These are phyloP conservation scores for Phytophthora capsici DNA, from an alignment of 352 stramenopile species.

Conservation along the genomic window DNA sequence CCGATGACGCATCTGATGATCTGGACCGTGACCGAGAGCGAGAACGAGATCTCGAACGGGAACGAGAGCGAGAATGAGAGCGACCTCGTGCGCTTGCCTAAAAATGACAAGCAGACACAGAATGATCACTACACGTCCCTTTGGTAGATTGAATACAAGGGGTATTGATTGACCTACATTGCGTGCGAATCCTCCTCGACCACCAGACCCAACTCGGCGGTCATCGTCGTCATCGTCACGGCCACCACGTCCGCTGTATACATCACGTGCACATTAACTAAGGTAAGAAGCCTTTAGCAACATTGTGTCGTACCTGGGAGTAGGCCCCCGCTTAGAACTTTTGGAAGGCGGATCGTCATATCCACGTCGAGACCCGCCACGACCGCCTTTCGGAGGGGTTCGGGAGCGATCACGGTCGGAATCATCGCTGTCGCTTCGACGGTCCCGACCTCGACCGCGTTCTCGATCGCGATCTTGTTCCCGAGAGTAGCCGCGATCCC, in stretches of 20 bases:
- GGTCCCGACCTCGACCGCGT: slow-evolving; percentile 22
- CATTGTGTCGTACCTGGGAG: slow-evolving; percentile 1
- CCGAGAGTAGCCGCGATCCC: slow-evolving; percentile 41
- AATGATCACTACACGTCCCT: slow-evolving; percentile 7
- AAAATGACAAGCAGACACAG: slow-evolving; percentile 5
- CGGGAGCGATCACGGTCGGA: slow-evolving; percentile 41
- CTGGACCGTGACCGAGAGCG: slow-evolving; percentile 55
- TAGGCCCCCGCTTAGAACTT: slow-evolving; percentile 39
- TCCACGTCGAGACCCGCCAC: slow-evolving; percentile 24
- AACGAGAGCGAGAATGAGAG: slow-evolving; percentile 50
- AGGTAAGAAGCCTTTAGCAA: background rate
- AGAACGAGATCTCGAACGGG: slow-evolving; percentile 55
- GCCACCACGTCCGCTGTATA: slow-evolving; percentile 33
- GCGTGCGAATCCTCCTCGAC: slow-evolving; percentile 33
- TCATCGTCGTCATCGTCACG: slow-evolving; percentile 68
- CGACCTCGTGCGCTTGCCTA: slow-evolving; percentile 48
- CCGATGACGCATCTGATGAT: slow-evolving; percentile 74
- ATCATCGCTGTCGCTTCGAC: slow-evolving; percentile 30
- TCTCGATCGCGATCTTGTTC: slow-evolving; percentile 44
- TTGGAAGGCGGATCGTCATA: slow-evolving; percentile 43
- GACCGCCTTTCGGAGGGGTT: slow-evolving; percentile 33
- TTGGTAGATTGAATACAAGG: no score
- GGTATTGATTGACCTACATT: slow-evolving; percentile 40
- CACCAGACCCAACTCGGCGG: slow-evolving; percentile 32
- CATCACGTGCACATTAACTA: slow-evolving; percentile 2